Base-by-base conservation (phyloP, 352 stramenopile genomes). In the Pythium volutum region DNA sequence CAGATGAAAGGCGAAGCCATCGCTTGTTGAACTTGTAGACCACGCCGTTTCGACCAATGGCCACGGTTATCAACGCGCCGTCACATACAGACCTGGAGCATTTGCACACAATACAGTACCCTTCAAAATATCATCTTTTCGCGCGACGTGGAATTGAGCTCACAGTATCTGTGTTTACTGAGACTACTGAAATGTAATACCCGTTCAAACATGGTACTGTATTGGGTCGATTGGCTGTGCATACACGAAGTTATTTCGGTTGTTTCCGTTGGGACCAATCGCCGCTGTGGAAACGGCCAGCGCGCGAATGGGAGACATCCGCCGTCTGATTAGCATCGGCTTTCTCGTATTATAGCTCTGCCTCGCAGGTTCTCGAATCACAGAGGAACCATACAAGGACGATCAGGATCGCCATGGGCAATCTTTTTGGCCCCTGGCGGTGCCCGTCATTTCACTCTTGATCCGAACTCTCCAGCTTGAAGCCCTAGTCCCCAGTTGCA, bases 191-290 rank as follows among this genome's bases (percentile, higher is more conserved):
- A n/a, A n/a, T n/a, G n/a, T n/a, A n/a, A n/a, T n/a, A n/a, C n/a
- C n/a, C n/a, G n/a, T n/a, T n/a, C n/a, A n/a, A n/a, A n/a, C n/a
- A n/a, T n/a, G n/a, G n/a, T n/a, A n/a, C n/a, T n/a, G n/a, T n/a
- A n/a, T n/a, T n/a, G n/a, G n/a, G n/a, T n/a, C n/a, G n/a, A 43
- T 15, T 43, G 15, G 10, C 15, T 22, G 23, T n/a, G n/a, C n/a
- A n/a, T n/a, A n/a, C n/a, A n/a, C 1, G 31, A 36, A 16, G 14
- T 12, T 16, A 42, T 53, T 42, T 25, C 20, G 27, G 48, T 54
- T 41, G 50, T 47, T 41, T 31, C 42, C 29, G 27, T 25, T 47
- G 49, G 59, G 49, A 36, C 59, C 59, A 66, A 66, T 66, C 59
- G 59, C 48, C 14, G 41, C 20, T 4, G 14, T 14, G 59, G 59